Conservation (phyloP, 2,329 filamentous ascomycete genomes). For the Conoideocrella luteorostrata region DNA sequence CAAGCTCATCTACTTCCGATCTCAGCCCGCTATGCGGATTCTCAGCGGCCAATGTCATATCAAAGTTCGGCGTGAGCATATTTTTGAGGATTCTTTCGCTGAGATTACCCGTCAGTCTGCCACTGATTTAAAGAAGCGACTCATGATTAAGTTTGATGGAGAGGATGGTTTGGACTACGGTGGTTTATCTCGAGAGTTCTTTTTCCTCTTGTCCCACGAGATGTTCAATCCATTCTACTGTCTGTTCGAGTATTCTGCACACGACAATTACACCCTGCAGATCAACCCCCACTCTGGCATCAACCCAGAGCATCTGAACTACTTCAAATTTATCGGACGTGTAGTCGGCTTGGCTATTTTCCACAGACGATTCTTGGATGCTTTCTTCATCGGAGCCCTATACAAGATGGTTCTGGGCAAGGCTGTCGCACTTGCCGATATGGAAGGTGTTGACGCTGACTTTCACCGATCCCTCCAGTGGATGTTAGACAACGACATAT, state of each 20-base stretch:
- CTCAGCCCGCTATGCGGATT: constrained; percentile 91
- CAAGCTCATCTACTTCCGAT: constrained; percentile 98
- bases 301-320: constrained; percentile 98
- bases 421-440: constrained; percentile 83
- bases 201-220: constrained; percentile 97
- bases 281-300: constrained; percentile 99
- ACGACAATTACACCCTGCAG: constrained; percentile 99
- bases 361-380: constrained; percentile 93
- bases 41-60: constrained; percentile 96
- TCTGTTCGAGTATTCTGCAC: constrained; percentile 97
- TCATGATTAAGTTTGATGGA: constrained; percentile 99
- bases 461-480: constrained; percentile 95
- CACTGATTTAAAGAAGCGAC: constrained; percentile 90
- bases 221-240: constrained; percentile 99
- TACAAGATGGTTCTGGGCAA: constrained; percentile 99
- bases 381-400: constrained; percentile 97
- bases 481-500: constrained; percentile 97
- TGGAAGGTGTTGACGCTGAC: constrained; percentile 98
- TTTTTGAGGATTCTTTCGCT: constrained; percentile 97
- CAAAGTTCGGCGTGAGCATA: constrained; percentile 92
- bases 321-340: constrained; percentile 98
- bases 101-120: constrained; percentile 97
- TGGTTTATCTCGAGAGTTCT: constrained; percentile 96
- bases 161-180: constrained; percentile 98
- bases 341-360: constrained; percentile 97